phyloP scores from a whole-genome alignment of 257 asterid genomes.

The Linderniella brevidens region DNA sequence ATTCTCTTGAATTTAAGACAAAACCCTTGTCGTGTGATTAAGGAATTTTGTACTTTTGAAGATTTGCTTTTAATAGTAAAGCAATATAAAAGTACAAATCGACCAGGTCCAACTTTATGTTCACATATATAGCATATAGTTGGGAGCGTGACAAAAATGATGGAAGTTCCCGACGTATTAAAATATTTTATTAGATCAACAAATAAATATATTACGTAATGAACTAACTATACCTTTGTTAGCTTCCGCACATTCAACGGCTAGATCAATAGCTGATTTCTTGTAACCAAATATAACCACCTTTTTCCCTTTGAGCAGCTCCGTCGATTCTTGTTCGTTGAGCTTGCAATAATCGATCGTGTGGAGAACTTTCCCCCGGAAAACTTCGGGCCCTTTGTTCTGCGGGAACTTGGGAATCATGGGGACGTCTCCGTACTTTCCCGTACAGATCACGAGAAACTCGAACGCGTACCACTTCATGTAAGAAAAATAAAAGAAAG shows the following conservation, averaged over 20 bases:
- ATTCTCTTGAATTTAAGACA: slow-evolving; percentile 7
- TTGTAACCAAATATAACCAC: slow-evolving; percentile 71
- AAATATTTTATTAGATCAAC: too few relatives aligned
- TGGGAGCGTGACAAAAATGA: too few relatives aligned
- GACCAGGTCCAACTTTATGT: too few relatives aligned
- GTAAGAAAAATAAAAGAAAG: not conserved
- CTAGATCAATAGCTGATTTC: slow-evolving; percentile 82
- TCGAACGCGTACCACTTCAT: slow-evolving; percentile 62
- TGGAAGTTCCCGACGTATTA: too few relatives aligned
- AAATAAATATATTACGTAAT: too few relatives aligned
- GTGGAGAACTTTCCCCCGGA: slow-evolving; percentile 56
- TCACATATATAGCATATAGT: too few relatives aligned
- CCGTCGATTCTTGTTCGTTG: slow-evolving; percentile 27
- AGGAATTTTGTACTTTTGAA: too few relatives aligned
- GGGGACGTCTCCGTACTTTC: slow-evolving; percentile 80
- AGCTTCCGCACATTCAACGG: slow-evolving; percentile 76
- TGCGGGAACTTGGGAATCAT: slow-evolving; percentile 43
- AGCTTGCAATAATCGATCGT: slow-evolving; percentile 69
- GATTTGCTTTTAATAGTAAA: too few relatives aligned
- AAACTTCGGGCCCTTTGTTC: slow-evolving; percentile 61
- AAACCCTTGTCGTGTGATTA: not conserved
- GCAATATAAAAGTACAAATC: too few relatives aligned
- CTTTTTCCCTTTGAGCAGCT: slow-evolving; percentile 40
- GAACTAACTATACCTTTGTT: slow-evolving; percentile 47
- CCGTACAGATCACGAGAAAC: slow-evolving; percentile 68